Percentiles rank a stretch among this genome's conserved stretches.
Evolutionary conservation across 805 yeast species (phyloP).

Genomic region (Lipomyces sp.): DNA sequence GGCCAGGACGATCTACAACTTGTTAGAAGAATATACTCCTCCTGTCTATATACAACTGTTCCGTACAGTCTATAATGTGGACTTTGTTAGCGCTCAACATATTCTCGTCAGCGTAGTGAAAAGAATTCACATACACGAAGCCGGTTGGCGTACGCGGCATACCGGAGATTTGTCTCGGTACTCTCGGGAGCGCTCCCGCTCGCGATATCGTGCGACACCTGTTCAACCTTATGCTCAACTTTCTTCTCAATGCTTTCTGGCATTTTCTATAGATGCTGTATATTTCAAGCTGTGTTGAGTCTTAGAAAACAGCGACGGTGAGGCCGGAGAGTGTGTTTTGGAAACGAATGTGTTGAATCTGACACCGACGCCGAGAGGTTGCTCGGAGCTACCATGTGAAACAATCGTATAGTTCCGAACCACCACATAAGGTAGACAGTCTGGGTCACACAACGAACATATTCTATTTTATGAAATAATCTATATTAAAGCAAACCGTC

Average conservation of each 20-base stretch:
- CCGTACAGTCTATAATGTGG: slow-evolving; percentile 10
- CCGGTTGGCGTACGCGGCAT: slow-evolving; percentile 79
- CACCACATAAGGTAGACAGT: too few relatives aligned
- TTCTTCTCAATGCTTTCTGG: slow-evolving; percentile 13
- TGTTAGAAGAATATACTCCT: not conserved
- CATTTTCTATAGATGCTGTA: too few relatives aligned
- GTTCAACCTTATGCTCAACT: slow-evolving; percentile 19
- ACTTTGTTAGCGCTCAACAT: not conserved
- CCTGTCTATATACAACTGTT: not conserved
- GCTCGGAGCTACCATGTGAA: too few relatives aligned
- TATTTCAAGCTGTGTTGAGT: not conserved
- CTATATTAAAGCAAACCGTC: too few relatives aligned
- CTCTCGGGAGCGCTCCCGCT: slow-evolving; percentile 40
- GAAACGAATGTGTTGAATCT: too few relatives aligned
- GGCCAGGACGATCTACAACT: slow-evolving; percentile 53
- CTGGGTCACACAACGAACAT: too few relatives aligned
- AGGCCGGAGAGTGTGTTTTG: not conserved
- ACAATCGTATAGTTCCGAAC: too few relatives aligned
- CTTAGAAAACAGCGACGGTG: not conserved
- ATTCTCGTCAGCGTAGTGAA: not conserved
- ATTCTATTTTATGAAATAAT: too few relatives aligned
- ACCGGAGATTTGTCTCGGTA: slow-evolving; percentile 55
- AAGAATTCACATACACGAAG: slow-evolving; percentile 42
- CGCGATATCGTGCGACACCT: slow-evolving; percentile 26
- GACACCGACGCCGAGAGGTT: too few relatives aligned